Percentiles rank a stretch among this genome's conserved stretches.
Evolutionary conservation across 768 basidiomycete genomes (phyloP).

Genomic region (Agaricus bisporus): DNA sequence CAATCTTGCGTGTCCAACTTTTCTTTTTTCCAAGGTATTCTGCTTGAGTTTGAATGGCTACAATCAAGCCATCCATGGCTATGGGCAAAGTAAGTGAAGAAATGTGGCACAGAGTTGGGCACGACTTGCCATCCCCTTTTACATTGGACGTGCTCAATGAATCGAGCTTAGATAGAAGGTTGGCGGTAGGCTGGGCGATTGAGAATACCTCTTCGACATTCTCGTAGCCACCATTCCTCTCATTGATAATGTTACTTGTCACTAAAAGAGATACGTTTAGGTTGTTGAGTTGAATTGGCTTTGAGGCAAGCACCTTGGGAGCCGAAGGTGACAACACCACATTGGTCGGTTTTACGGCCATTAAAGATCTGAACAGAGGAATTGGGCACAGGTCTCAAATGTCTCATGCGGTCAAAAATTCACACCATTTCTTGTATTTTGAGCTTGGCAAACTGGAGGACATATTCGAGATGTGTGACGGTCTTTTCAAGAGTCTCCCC

Average conservation of each 20-base stretch:
- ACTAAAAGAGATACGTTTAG: conserved; percentile 28
- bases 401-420: background rate
- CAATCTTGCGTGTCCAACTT: conserved; percentile 81
- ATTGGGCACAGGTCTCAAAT: background rate
- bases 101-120: background rate
- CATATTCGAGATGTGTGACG: conserved; percentile 76
- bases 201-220: conserved; percentile 66
- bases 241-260: conserved; percentile 60
- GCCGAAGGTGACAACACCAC: conserved; percentile 87
- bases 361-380: conserved; percentile 65
- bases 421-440: conserved; percentile 88
- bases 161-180: conserved; percentile 62
- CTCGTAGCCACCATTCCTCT: conserved; percentile 64
- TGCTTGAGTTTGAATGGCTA: conserved; percentile 77
- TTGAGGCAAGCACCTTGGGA: conserved; percentile 49
- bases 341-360: conserved; percentile 89
- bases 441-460: conserved; percentile 81
- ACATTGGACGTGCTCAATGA: conserved; percentile 48
- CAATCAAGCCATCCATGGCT: conserved; percentile 87
- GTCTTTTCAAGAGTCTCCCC: conserved; percentile 46
- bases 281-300: background rate
- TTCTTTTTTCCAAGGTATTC: conserved; percentile 62
- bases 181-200: conserved; percentile 59
- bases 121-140: conserved; percentile 59
- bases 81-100: background rate